Percentiles rank a stretch among this genome's conserved stretches.
phyloP scores from a whole-genome alignment of 148 eudicot species.

The Spergularia marina region DNA sequence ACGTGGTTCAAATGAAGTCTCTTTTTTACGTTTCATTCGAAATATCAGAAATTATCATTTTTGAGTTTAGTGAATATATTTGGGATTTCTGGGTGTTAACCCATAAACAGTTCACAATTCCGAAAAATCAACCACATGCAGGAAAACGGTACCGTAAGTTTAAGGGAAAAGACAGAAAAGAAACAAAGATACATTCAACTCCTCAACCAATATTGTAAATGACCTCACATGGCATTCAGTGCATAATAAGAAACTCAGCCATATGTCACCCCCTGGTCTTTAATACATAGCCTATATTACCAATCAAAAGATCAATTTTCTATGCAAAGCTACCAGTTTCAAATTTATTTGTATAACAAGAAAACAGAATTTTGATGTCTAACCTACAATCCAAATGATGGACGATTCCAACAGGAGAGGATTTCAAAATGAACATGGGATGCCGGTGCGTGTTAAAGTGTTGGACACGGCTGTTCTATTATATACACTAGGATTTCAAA shows the following conservation, averaged over 20 bases:
- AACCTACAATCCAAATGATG: not conserved
- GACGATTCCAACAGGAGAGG: not conserved
- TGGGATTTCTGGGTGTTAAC: too few species aligned
- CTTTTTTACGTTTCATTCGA: too few species aligned
- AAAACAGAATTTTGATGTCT: constrained; percentile 16
- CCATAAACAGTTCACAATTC: too few species aligned
- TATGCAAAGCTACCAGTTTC: constrained; percentile 18
- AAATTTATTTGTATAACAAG: constrained; percentile 8
- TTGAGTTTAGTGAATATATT: too few species aligned
- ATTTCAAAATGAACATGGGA: not conserved
- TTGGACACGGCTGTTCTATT: too few species aligned
- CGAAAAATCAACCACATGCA: too few species aligned
- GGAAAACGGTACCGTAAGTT: too few species aligned
- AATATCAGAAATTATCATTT: too few species aligned
- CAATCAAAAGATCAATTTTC: constrained; percentile 4
- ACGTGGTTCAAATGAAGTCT: too few species aligned
- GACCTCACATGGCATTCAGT: constrained; percentile 24
- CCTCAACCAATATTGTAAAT: constrained; percentile 19
- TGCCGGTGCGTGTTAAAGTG: too few species aligned
- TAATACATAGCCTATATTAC: not conserved
- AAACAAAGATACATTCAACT: constrained; percentile 18
- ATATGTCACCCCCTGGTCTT: constrained; percentile 17
- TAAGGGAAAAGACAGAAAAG: constrained; percentile 14
- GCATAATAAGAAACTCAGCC: constrained; percentile 2
- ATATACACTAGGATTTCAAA: too few species aligned